These are phyloP conservation scores for Knoxia roxburghii DNA, from an alignment of 257 asterid species.

Conservation along the genomic window DNA sequence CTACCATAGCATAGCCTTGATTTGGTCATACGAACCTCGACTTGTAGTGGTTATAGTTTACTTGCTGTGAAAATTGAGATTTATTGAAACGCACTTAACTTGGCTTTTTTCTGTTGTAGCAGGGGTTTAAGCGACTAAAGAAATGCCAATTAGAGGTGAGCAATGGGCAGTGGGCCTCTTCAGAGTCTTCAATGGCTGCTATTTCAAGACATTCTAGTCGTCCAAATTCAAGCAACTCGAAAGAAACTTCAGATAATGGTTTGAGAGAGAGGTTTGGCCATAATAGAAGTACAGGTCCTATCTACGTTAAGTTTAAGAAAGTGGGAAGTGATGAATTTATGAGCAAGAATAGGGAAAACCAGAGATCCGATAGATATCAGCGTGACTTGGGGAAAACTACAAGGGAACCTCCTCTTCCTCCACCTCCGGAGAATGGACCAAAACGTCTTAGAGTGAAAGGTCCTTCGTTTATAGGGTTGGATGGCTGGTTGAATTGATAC, in stretches of 20 bases:
- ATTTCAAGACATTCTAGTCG: slow-evolving; percentile 13
- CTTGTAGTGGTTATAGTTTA: no score
- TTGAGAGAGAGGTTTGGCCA: slow-evolving; percentile 30
- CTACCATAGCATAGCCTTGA: no score
- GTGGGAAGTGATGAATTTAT: slow-evolving; percentile 25
- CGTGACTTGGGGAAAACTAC: slow-evolving; percentile 29
- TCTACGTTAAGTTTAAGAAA: slow-evolving; percentile 60
- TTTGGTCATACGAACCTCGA: no score
- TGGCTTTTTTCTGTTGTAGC: slow-evolving; percentile 13
- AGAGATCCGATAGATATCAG: slow-evolving; percentile 22
- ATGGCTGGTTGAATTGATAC: slow-evolving; percentile 33
- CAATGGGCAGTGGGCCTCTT: slow-evolving; percentile 23
- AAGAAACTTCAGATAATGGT: slow-evolving; percentile 27
- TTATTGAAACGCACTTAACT: neutral
- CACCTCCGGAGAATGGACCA: slow-evolving; percentile 45
- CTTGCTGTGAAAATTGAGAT: no score
- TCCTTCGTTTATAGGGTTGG: slow-evolving; percentile 52
- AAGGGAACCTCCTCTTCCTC: no score
- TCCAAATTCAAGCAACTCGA: slow-evolving; percentile 23
- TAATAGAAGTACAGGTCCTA: slow-evolving; percentile 40
- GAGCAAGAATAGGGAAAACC: slow-evolving; percentile 26
- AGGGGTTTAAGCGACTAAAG: slow-evolving; percentile 70
- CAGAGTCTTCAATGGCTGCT: slow-evolving; percentile 31
- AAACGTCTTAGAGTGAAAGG: slow-evolving; percentile 77
- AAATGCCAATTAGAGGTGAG: slow-evolving; percentile 45